Percentiles rank a stretch among this genome's conserved stretches.
These are phyloP conservation scores for Picea glauca DNA, from an alignment of 75 land plant genomes.

Conservation along the genomic window DNA sequence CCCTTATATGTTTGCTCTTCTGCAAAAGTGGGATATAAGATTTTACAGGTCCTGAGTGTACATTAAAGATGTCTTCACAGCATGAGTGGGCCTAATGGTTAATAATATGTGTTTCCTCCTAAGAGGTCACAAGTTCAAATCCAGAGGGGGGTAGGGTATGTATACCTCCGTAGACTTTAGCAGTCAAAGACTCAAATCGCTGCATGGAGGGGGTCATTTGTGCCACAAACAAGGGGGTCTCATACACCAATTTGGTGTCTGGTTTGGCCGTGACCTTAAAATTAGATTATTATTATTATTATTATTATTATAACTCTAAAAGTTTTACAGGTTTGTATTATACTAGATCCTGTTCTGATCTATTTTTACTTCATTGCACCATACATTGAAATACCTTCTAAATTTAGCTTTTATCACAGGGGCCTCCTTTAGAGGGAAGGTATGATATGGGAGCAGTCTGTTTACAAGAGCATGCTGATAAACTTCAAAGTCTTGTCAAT, in stretches of 20 bases:
- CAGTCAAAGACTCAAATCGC: too few relatives aligned
- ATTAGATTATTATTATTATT: too few relatives aligned
- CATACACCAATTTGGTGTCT: too few relatives aligned
- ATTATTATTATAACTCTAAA: neutral
- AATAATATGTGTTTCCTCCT: too few relatives aligned
- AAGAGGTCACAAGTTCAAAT: too few relatives aligned
- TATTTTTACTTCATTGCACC: neutral
- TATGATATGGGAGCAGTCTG: conserved; percentile 96
- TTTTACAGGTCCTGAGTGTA: neutral
- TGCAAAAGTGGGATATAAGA: neutral
- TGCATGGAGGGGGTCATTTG: too few relatives aligned
- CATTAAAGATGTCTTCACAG: neutral
- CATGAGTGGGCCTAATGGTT: too few relatives aligned
- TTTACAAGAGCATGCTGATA: conserved; percentile 80
- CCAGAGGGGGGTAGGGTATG: too few relatives aligned
- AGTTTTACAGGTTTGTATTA: neutral
- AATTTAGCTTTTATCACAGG: conserved; percentile 33
- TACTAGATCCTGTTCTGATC: neutral
- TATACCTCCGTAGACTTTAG: too few relatives aligned
- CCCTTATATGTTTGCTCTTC: neutral
- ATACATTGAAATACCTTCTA: too few relatives aligned
- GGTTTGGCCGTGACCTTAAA: too few relatives aligned
- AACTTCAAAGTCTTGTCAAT: conserved; percentile 76
- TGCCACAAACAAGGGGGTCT: too few relatives aligned
- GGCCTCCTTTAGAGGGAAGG: conserved; percentile 74